Evolutionary conservation across 2,329 filamentous ascomycete genomes (phyloP), one percentile per base, ranked within the genome.

Genomic region (Colletotrichum tabaci): DNA sequence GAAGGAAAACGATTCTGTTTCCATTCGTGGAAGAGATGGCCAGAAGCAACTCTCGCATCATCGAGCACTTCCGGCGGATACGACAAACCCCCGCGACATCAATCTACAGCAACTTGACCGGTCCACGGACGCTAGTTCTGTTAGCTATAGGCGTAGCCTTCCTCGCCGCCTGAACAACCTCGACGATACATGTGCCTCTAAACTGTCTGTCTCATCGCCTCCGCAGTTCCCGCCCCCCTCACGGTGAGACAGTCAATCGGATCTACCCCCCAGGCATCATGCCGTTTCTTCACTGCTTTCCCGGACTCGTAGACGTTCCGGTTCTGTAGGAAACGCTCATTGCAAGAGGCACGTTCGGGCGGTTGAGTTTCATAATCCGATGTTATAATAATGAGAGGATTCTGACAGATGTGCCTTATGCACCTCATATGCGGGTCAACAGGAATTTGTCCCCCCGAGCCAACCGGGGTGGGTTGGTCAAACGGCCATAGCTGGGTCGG

Each of bases 361-460:
- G 57, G 52, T 53, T 44, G 53, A 3, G 13, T 58, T 62, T 53
- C 44, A 71, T 21, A 63, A 46, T 71, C 40, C 47, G 42, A 71
- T 67, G 65, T 49, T 63, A 15, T 58, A 64, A 67, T 46, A 42
- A 66, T 65, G 52, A 35, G 26, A 38, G 56, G 50, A 57, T 21
- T 49, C 30, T 69, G n/a, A 58, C 61, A 60, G 61, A 53, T 65
- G 61, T 66, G 61, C 67, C 67, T 55, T 62, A 70, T 35, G 67
- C 62, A 49, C 9, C 38, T 40, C 23, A 61, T 47, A 69, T 69
- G 66, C 53, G 61, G 67, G 62, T 61, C 67, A 66, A 61, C 40
- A 66, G 26, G 4, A 13, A 57, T n/a, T 44, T 26, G 57, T 15
- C 64, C 52, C 60, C 21, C 40, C n/a, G 52, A 55, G 49, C 21